A percentile compares a stretch with the other conserved stretches of the same genome.
These are phyloP conservation scores for Mediolabrus comicus DNA, from an alignment of 108 stramenopile species.

Conservation along the genomic window DNA sequence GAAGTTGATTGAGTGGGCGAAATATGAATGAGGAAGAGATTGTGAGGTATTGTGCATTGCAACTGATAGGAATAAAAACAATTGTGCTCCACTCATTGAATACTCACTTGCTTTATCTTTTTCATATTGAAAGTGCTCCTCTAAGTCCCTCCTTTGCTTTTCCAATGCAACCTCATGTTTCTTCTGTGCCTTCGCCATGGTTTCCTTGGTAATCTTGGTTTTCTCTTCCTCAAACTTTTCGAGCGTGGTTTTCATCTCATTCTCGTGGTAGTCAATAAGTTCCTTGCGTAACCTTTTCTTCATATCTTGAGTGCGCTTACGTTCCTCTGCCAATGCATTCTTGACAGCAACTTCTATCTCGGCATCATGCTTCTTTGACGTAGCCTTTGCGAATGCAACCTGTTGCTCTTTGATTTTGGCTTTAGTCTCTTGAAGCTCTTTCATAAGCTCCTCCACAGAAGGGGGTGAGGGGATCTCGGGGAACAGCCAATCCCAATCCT, in stretches of 20 bases:
- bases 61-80: neutral
- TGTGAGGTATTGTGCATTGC: neutral
- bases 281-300: constrained; percentile 14
- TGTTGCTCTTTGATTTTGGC: neutral
- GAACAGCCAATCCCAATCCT: constrained; percentile 8
- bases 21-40: too few species aligned
- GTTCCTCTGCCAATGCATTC: constrained; percentile 8
- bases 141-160: neutral
- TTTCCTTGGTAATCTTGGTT: neutral
- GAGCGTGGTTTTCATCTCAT: neutral
- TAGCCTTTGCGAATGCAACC: neutral
- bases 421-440: neutral
- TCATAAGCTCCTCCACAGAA: neutral
- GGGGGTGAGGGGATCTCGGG: neutral
- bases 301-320: neutral
- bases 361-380: constrained; percentile 1
- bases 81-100: neutral
- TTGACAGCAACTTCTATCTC: constrained; percentile 12
- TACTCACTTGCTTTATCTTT: constrained; percentile 9
- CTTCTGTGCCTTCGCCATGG: neutral
- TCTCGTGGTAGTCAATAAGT: neutral
- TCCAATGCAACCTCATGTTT: constrained; percentile 4
- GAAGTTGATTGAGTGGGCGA: too few species aligned
- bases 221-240: neutral
- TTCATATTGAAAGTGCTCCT: constrained; percentile 1